A percentile compares a stretch with the other conserved stretches of the same genome.
Evolutionary conservation across 2,329 filamentous ascomycete species (phyloP).

Genomic region (Xylariaceae sp.): DNA sequence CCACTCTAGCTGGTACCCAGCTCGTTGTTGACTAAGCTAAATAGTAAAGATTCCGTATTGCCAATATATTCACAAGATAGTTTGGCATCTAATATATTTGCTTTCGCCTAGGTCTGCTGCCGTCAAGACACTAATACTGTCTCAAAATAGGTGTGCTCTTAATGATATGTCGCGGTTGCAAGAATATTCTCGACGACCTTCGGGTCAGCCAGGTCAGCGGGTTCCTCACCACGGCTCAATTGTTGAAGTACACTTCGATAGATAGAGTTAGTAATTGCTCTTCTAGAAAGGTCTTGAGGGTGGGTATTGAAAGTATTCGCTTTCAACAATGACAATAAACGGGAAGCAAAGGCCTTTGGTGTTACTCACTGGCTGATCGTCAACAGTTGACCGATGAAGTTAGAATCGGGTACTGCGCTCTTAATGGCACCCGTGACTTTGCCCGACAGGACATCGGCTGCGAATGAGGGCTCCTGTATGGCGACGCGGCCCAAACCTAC

Average conservation of each 20-base stretch:
- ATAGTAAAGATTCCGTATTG: too few species aligned
- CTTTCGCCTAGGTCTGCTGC: too few species aligned
- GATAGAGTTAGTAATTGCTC: neutral
- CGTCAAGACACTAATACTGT: too few species aligned
- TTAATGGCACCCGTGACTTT: slow-evolving; percentile 56
- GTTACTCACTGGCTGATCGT: slow-evolving; percentile 4
- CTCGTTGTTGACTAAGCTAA: too few species aligned
- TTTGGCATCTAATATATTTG: too few species aligned
- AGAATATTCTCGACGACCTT: slow-evolving; percentile 11
- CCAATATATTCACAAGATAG: too few species aligned
- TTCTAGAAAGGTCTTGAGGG: neutral
- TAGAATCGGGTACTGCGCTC: slow-evolving; percentile 52
- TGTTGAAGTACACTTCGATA: slow-evolving; percentile 8
- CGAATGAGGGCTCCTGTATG: slow-evolving; percentile 55
- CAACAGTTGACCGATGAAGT: slow-evolving; percentile 50
- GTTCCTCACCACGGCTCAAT: slow-evolving; percentile 13
- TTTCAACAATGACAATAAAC: neutral
- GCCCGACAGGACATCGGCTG: slow-evolving; percentile 52
- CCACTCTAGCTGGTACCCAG: too few species aligned
- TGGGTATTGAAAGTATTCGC: neutral
- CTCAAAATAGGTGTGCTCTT: neutral
- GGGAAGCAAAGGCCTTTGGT: neutral
- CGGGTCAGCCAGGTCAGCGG: slow-evolving; percentile 19
- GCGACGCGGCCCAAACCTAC: slow-evolving; percentile 60
- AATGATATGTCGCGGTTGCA: neutral